These are phyloP conservation scores for Fusarium incarnatum DNA, from an alignment of 2,329 filamentous ascomycete genomes.

Conservation along the genomic window DNA sequence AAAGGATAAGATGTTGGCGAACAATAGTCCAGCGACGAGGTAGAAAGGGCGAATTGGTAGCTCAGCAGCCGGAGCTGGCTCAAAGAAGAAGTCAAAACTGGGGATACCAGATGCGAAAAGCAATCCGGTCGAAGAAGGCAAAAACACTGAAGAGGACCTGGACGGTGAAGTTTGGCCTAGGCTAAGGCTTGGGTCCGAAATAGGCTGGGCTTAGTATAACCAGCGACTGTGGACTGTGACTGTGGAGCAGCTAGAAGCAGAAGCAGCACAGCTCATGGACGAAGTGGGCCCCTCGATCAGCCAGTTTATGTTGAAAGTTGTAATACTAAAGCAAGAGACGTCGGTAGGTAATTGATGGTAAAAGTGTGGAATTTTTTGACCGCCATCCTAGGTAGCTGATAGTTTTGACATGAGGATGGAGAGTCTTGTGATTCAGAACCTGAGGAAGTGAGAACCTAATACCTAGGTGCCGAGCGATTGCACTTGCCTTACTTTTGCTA, in stretches of 20 bases:
- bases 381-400: not conserved
- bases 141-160: conserved; percentile 41
- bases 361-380: not conserved
- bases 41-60: conserved; percentile 27
- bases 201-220: conserved; percentile 37
- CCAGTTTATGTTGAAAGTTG: conserved; percentile 21
- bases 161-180: conserved; percentile 47
- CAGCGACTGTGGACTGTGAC: conserved; percentile 27
- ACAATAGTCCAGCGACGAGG: conserved; percentile 10
- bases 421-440: not conserved
- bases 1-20: conserved; percentile 18
- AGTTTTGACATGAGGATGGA: not conserved
- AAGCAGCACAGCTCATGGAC: conserved; percentile 20
- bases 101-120: conserved; percentile 26
- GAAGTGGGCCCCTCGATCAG: conserved; percentile 36
- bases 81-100: conserved; percentile 21
- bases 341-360: not conserved
- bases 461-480: not conserved
- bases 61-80: conserved; percentile 33
- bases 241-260: conserved; percentile 21
- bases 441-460: conserved; percentile 7
- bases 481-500: not conserved
- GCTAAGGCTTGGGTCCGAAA: conserved; percentile 41
- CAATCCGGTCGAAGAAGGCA: conserved; percentile 27
- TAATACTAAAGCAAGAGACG: not conserved